phyloP scores from a whole-genome alignment of 345 rosid genomes.

The Aegle marmelos region DNA sequence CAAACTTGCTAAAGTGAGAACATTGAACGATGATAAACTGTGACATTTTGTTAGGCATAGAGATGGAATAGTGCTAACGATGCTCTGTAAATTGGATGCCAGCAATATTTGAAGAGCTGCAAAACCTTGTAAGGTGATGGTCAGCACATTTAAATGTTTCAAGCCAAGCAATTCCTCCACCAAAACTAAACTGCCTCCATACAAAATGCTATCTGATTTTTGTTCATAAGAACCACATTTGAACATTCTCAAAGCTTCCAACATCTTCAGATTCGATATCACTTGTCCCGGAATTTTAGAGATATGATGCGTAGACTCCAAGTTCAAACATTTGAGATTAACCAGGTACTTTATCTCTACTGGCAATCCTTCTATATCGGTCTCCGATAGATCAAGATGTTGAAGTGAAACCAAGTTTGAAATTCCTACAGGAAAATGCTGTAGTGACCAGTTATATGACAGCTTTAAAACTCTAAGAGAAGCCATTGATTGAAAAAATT shows the following conservation, averaged over 20 bases:
- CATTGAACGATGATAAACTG: not conserved
- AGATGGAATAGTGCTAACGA: not conserved
- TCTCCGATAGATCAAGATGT: slow-evolving; percentile 22
- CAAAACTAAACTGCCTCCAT: not conserved
- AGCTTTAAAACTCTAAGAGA: slow-evolving; percentile 29
- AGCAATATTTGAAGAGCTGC: not conserved
- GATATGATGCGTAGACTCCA: not conserved
- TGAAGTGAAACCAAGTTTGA: slow-evolving; percentile 10
- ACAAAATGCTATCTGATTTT: no score
- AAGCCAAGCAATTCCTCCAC: slow-evolving; percentile 7
- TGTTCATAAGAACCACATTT: not conserved
- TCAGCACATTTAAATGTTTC: not conserved
- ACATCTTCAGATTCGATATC: not conserved
- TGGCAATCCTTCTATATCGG: slow-evolving; percentile 18
- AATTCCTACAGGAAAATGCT: not conserved
- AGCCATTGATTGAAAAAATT: slow-evolving; percentile 23
- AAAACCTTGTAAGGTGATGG: not conserved
- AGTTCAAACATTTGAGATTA: slow-evolving; percentile 21
- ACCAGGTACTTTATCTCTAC: slow-evolving; percentile 20
- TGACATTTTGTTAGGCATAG: not conserved
- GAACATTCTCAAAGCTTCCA: slow-evolving; percentile 8
- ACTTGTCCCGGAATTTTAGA: slow-evolving; percentile 1
- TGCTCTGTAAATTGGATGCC: not conserved
- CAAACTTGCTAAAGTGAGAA: not conserved
- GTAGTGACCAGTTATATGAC: slow-evolving; percentile 20